Evolutionary conservation across 2,329 filamentous ascomycete genomes (phyloP).

Genomic region (Alternaria conjuncta): DNA sequence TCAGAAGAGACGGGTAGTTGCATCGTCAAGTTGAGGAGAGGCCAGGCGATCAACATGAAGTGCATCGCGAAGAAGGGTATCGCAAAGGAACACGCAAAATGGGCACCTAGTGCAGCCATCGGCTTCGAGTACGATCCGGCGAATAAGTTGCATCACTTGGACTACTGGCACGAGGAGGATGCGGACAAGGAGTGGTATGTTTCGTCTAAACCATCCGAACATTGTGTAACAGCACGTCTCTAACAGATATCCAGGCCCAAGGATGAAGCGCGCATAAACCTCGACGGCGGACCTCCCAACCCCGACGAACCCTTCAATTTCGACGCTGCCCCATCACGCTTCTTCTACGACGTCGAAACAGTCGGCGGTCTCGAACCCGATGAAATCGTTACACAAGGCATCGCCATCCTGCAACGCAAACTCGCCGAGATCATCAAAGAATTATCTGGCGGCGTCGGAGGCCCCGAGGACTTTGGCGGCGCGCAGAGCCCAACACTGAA

Average conservation of each 20-base stretch:
- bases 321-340: conserved; percentile 80
- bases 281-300: conserved; percentile 74
- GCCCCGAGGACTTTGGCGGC: conserved; percentile 64
- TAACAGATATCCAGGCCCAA: conserved; percentile 67
- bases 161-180: conserved; percentile 94
- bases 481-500: conserved; percentile 68
- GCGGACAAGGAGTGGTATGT: conserved; percentile 83
- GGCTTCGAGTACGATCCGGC: conserved; percentile 98
- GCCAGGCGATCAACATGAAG: conserved; percentile 86
- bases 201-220: background rate
- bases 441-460: conserved; percentile 63
- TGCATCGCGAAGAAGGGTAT: conserved; percentile 99
- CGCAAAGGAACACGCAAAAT: conserved; percentile 98
- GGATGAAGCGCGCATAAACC: conserved; percentile 79
- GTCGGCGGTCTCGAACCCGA: conserved; percentile 89
- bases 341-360: conserved; percentile 94
- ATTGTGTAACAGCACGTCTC: background rate
- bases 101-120: conserved; percentile 89
- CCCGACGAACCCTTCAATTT: conserved; percentile 91
- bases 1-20: conserved; percentile 80
- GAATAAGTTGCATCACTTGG: conserved; percentile 91
- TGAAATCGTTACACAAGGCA: conserved; percentile 84
- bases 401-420: conserved; percentile 88
- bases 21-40: conserved; percentile 87
- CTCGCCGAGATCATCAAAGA: conserved; percentile 78